phyloP scores from a whole-genome alignment of 2,329 filamentous ascomycete genomes.

The Ophiobolus disseminans region DNA sequence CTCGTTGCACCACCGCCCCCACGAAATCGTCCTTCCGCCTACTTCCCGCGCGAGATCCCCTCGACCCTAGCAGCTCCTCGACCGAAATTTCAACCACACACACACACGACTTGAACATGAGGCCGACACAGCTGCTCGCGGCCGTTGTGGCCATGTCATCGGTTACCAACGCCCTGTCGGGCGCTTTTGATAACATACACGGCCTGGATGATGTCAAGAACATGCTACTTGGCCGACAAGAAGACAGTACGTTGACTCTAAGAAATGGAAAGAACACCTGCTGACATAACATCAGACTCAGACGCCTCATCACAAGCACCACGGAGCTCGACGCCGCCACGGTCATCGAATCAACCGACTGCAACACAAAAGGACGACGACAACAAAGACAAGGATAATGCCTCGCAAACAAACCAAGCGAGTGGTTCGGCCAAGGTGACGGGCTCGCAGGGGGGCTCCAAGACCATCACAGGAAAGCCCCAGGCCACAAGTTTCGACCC shows the following conservation, averaged over 20 bases:
- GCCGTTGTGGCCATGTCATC: conserved; percentile 48
- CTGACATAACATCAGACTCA: conserved; percentile 4
- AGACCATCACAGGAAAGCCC: conserved; percentile 26
- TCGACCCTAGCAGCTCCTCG: conserved; percentile 5
- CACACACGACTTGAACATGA: conserved; percentile 33
- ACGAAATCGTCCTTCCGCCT: conserved; percentile 21
- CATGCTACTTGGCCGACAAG: conserved; percentile 41
- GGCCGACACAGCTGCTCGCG: conserved; percentile 48
- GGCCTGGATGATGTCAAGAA: conserved; percentile 36
- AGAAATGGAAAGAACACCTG: background rate
- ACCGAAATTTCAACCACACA: conserved; percentile 6
- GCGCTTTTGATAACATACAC: conserved; percentile 41
- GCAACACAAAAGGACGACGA: conserved; percentile 18
- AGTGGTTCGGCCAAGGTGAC: conserved; percentile 30
- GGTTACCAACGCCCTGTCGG: conserved; percentile 42
- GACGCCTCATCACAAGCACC: conserved; percentile 21
- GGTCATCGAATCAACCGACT: conserved; percentile 13
- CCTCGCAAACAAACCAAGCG: conserved; percentile 21
- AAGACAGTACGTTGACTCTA: conserved; percentile 31
- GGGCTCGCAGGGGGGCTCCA: conserved; percentile 24
- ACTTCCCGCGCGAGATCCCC: conserved; percentile 17
- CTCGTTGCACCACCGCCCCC: conserved; percentile 30
- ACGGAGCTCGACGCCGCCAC: conserved; percentile 16
- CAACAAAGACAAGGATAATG: conserved; percentile 21
- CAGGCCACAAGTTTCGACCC: conserved; percentile 56